Percentiles rank a stretch among this genome's conserved stretches.
These are phyloP conservation scores for Cymbidium sinense DNA, from an alignment of 106 monocot genomes.

Conservation along the genomic window DNA sequence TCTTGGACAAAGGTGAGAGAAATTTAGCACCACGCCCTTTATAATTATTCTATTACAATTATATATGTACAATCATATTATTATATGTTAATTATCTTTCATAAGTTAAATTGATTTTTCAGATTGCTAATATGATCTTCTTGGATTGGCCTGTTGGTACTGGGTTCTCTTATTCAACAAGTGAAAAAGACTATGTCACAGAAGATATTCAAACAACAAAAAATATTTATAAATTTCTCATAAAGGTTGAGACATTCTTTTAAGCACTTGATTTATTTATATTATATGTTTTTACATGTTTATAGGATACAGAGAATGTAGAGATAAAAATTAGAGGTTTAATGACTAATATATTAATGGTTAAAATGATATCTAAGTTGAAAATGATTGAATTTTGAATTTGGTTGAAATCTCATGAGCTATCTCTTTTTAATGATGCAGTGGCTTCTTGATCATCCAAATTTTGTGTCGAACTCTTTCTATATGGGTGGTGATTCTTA, in stretches of 20 bases:
- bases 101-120: neutral
- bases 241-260: neutral
- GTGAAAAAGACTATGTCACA: neutral
- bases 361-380: too few relatives aligned
- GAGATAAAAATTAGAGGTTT: too few relatives aligned
- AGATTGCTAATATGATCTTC: neutral
- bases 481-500: too few relatives aligned
- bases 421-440: slow-evolving; percentile 2
- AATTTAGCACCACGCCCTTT: neutral
- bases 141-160: neutral
- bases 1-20: slow-evolving; percentile 15
- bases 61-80: too few relatives aligned
- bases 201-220: neutral
- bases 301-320: too few relatives aligned
- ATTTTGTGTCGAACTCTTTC: too few relatives aligned
- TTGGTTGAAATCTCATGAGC: too few relatives aligned
- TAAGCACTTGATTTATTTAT: too few relatives aligned
- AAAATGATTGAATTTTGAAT: too few relatives aligned
- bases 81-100: too few relatives aligned
- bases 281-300: too few relatives aligned
- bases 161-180: neutral
- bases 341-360: too few relatives aligned
- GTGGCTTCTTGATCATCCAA: slow-evolving; percentile 37
- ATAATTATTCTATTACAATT: neutral
- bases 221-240: neutral